These are phyloP conservation scores for Secale cereale DNA, from an alignment of 176 grass and related monocot genomes.

Conservation along the genomic window DNA sequence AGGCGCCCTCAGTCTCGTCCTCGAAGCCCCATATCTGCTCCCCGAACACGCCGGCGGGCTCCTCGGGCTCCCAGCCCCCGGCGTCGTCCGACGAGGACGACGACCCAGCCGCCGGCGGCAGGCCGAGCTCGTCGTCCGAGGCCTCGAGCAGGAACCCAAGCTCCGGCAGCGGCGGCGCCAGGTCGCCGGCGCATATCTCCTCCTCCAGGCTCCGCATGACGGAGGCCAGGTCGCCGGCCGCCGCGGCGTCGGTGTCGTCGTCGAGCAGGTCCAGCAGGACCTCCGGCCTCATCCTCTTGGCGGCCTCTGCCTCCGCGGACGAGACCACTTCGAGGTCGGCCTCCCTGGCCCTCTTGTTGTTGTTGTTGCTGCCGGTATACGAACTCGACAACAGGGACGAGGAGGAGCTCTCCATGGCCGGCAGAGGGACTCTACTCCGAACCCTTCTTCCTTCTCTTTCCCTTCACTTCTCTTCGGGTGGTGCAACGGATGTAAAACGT, in stretches of 20 bases:
- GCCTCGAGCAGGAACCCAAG: constrained; percentile 69
- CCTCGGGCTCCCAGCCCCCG: neutral
- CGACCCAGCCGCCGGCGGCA: constrained; percentile 33
- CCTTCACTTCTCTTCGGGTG: too few relatives aligned
- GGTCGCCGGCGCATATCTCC: constrained; percentile 50
- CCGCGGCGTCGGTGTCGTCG: constrained; percentile 31
- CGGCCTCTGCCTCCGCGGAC: neutral
- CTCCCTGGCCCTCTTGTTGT: constrained; percentile 43
- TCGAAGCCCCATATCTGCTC: constrained; percentile 53
- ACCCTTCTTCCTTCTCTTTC: too few relatives aligned
- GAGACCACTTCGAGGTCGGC: neutral
- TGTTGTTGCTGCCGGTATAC: constrained; percentile 9
- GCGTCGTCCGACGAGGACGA: constrained; percentile 15
- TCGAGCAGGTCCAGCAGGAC: constrained; percentile 61
- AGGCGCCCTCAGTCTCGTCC: constrained; percentile 29
- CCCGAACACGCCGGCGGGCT: neutral
- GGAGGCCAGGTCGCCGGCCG: constrained; percentile 53
- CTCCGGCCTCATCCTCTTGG: constrained; percentile 44
- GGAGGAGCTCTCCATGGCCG: constrained; percentile 22
- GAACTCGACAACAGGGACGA: neutral
- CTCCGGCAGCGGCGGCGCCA: constrained; percentile 12
- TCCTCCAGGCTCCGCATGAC: constrained; percentile 76
- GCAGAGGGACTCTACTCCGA: too few relatives aligned
- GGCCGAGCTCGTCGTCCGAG: constrained; percentile 83
- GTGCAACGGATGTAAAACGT: too few relatives aligned